These are phyloP conservation scores for Monosporozyma yasuniensis DNA, from an alignment of 805 yeast species.

Conservation along the genomic window DNA sequence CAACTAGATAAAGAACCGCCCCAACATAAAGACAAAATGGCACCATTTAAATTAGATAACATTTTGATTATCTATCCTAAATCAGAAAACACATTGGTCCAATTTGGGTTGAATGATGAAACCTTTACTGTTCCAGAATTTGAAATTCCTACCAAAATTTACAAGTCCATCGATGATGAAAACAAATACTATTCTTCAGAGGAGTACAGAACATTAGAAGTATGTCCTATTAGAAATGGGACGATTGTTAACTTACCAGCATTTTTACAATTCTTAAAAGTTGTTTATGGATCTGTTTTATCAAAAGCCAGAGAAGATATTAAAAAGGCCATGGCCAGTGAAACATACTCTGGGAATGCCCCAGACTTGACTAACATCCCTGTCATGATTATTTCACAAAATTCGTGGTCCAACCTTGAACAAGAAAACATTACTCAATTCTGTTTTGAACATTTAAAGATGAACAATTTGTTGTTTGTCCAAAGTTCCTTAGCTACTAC, in stretches of 20 bases:
- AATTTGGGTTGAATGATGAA: constrained; percentile 64
- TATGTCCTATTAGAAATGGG: constrained; percentile 60
- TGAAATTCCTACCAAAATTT: constrained; percentile 72
- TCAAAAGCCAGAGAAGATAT: constrained; percentile 10
- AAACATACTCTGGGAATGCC: constrained; percentile 9
- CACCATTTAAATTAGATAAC: constrained; percentile 27
- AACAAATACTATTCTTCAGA: constrained; percentile 25
- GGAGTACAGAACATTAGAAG: constrained; percentile 25
- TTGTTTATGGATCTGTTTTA: constrained; percentile 40
- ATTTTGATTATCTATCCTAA: constrained; percentile 66
- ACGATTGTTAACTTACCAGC: constrained; percentile 61
- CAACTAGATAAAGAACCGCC: neutral
- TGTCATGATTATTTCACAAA: constrained; percentile 54
- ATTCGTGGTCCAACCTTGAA: constrained; percentile 59
- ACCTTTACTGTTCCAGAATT: constrained; percentile 61
- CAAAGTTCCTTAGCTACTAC: constrained; percentile 62
- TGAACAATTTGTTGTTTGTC: constrained; percentile 62
- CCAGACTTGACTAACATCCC: constrained; percentile 45
- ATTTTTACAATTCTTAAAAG: constrained; percentile 48
- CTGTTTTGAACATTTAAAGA: constrained; percentile 61
- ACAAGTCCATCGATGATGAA: constrained; percentile 32
- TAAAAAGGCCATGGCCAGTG: constrained; percentile 17
- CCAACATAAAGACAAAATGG: constrained; percentile 11
- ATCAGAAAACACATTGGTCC: constrained; percentile 61
- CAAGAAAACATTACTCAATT: constrained; percentile 66